These are phyloP conservation scores for Plantago coronopus DNA, from an alignment of 305 asterid genomes.

Conservation along the genomic window DNA sequence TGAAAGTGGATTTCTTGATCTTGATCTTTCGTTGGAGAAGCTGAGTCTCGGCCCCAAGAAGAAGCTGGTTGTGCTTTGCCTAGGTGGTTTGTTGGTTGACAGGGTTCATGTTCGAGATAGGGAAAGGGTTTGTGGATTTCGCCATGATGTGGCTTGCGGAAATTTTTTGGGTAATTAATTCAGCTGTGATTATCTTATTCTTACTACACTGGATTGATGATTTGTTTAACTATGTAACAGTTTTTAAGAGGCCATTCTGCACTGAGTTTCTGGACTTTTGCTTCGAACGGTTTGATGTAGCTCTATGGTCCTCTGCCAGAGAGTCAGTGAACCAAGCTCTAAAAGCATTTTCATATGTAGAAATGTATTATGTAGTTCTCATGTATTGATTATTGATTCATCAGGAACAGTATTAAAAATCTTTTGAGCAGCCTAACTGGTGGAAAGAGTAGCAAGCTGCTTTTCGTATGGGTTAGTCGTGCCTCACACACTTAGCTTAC, in stretches of 20 bases:
- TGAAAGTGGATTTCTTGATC: constrained; percentile 12
- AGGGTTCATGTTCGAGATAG: constrained; percentile 30
- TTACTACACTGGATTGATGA: no score
- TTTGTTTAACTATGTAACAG: constrained; percentile 14
- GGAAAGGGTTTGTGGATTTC: constrained; percentile 26
- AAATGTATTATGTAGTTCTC: not conserved
- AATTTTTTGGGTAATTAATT: constrained; percentile 37
- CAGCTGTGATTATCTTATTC: no score
- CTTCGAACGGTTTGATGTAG: constrained; percentile 34
- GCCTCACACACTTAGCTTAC: no score
- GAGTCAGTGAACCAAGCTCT: constrained; percentile 22
- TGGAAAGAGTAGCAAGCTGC: constrained; percentile 34
- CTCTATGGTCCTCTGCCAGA: constrained; percentile 31
- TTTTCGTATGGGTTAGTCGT: constrained; percentile 50
- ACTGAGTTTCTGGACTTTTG: constrained; percentile 33
- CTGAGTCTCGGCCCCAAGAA: constrained; percentile 47
- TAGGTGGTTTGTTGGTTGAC: constrained; percentile 47
- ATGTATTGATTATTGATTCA: not conserved
- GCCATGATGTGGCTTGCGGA: constrained; percentile 37
- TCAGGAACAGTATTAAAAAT: constrained; percentile 38
- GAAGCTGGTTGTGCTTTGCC: constrained; percentile 52
- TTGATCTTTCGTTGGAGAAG: constrained; percentile 41
- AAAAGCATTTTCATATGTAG: not conserved
- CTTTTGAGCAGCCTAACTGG: constrained; percentile 31
- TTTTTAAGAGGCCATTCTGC: constrained; percentile 36